These are phyloP conservation scores for Elsinoe australis DNA, from an alignment of 2,329 filamentous ascomycete species.

Conservation along the genomic window DNA sequence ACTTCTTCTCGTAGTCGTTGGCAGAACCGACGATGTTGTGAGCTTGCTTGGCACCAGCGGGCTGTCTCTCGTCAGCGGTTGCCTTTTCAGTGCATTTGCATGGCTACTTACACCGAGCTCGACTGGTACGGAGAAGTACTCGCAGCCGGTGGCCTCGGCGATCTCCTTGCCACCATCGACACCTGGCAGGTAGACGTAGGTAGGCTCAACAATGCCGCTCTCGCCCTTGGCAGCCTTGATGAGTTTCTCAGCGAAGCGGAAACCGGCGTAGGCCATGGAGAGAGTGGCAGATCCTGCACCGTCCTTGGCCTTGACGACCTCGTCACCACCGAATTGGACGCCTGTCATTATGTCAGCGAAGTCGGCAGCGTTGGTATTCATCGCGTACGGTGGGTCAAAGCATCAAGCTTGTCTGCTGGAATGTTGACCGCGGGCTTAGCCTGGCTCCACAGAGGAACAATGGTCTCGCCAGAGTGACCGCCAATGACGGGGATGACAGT, in stretches of 20 bases:
- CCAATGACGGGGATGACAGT: slow-evolving; percentile 86
- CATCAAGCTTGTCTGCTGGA: slow-evolving; percentile 82
- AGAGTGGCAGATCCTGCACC: slow-evolving; percentile 83
- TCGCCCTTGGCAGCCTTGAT: slow-evolving; percentile 82
- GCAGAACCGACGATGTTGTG: slow-evolving; percentile 68
- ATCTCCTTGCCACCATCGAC: slow-evolving; percentile 81
- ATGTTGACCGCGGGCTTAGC: slow-evolving; percentile 71
- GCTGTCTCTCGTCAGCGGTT: slow-evolving; percentile 42
- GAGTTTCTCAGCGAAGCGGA: slow-evolving; percentile 89
- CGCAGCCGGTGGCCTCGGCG: slow-evolving; percentile 68
- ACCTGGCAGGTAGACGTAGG: slow-evolving; percentile 90
- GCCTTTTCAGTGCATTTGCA: background rate
- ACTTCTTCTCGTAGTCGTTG: slow-evolving; percentile 80
- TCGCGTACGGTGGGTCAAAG: slow-evolving; percentile 79
- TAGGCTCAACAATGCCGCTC: slow-evolving; percentile 88
- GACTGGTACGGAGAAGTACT: slow-evolving; percentile 94
- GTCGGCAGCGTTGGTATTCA: too few relatives aligned
- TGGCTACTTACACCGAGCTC: slow-evolving; percentile 76
- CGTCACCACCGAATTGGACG: slow-evolving; percentile 95
- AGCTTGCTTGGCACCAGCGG: slow-evolving; percentile 77
- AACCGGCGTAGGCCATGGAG: slow-evolving; percentile 93
- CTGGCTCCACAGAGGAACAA: slow-evolving; percentile 95
- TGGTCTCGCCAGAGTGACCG: slow-evolving; percentile 96
- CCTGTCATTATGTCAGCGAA: slow-evolving; percentile 38
- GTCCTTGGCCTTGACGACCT: slow-evolving; percentile 92